Percentiles rank a stretch among this genome's conserved stretches.
These are phyloP conservation scores for Boletus patriciae DNA, from an alignment of 768 basidiomycete genomes.

Conservation along the genomic window DNA sequence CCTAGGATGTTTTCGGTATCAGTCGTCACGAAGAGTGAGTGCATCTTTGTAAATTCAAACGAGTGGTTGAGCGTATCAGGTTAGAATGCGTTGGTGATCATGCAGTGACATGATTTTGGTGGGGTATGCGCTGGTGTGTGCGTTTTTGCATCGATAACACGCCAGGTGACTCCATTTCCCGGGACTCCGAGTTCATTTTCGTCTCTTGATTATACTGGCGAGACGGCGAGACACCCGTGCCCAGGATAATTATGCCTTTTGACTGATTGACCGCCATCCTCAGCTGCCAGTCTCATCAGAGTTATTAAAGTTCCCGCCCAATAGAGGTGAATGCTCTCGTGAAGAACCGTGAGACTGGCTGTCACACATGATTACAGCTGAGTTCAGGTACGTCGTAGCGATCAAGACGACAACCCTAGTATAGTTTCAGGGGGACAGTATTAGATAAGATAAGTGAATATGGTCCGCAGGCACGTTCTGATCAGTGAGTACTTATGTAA, in stretches of 20 bases:
- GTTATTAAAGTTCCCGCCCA: not conserved
- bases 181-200: no score
- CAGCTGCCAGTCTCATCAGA: not conserved
- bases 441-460: slow-evolving; percentile 15
- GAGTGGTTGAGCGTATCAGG: not conserved
- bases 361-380: not conserved
- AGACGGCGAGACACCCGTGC: no score
- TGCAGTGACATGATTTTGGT: not conserved
- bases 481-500: not conserved
- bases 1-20: not conserved
- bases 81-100: not conserved
- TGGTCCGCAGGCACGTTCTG: no score
- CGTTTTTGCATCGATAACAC: not conserved
- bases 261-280: not conserved
- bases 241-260: not conserved
- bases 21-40: not conserved
- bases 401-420: not conserved
- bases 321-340: not conserved
- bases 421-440: not conserved
- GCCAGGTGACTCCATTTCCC: not conserved
- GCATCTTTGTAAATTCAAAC: not conserved
- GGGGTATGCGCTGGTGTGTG: no score
- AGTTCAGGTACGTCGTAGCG: not conserved
- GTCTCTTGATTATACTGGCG: not conserved
- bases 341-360: slow-evolving; percentile 8